Conservation (phyloP, 2,329 filamentous ascomycete genomes). For the Podosphaera fusca region DNA sequence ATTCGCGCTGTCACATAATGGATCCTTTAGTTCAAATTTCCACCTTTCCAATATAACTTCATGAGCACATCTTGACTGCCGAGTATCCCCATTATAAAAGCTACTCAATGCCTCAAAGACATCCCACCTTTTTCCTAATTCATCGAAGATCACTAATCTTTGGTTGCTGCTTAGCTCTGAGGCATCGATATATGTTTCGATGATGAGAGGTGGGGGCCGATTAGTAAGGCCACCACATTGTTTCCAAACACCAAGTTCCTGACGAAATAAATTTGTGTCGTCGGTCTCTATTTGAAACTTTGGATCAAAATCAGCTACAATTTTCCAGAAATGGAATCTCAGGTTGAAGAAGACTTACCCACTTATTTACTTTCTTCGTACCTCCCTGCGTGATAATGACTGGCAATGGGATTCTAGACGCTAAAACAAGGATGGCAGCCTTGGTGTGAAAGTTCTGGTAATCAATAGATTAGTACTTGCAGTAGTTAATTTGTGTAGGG, state of each 20-base stretch:
- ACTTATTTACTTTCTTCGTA: slow-evolving; percentile 53
- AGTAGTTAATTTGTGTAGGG: not conserved
- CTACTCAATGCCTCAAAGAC: slow-evolving; percentile 60
- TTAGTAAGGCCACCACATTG: slow-evolving; percentile 53
- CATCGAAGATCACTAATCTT: slow-evolving; percentile 68
- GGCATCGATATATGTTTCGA: slow-evolving; percentile 75
- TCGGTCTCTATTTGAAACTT: slow-evolving; percentile 92
- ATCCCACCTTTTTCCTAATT: slow-evolving; percentile 80
- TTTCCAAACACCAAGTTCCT: slow-evolving; percentile 66
- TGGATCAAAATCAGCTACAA: not conserved
- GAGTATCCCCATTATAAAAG: slow-evolving; percentile 22
- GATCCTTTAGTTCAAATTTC: slow-evolving; percentile 58
- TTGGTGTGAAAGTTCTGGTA: slow-evolving; percentile 80
- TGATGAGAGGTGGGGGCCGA: slow-evolving; percentile 59
- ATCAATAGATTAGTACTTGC: slow-evolving; percentile 1
- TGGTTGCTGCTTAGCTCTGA: slow-evolving; percentile 62
- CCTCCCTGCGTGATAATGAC: slow-evolving; percentile 30
- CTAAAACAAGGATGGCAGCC: slow-evolving; percentile 60
- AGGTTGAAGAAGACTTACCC: slow-evolving; percentile 32
- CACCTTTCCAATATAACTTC: slow-evolving; percentile 80
- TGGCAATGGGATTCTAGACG: slow-evolving; percentile 49
- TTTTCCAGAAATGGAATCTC: not conserved
- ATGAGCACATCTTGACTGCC: slow-evolving; percentile 24
- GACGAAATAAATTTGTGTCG: slow-evolving; percentile 69
- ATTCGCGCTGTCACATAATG: slow-evolving; percentile 23